Conservation (phyloP, 345 rosid species). For the Moricandia arvensis region DNA sequence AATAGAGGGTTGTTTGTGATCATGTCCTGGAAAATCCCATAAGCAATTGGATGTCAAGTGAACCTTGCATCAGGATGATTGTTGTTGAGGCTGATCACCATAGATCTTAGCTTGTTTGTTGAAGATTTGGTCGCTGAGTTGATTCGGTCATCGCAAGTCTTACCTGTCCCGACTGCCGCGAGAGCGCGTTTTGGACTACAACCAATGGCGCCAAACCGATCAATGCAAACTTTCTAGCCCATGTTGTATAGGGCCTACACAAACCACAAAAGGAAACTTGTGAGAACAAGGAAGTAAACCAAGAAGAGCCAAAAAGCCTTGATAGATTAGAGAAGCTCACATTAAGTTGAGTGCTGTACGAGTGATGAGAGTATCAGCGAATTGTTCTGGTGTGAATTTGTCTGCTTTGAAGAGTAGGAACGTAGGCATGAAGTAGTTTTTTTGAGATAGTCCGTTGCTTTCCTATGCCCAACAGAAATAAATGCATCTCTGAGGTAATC, state of each 20-base stretch:
- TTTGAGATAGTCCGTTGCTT: slow-evolving; percentile 93
- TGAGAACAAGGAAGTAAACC: neutral
- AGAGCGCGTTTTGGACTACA: slow-evolving; percentile 61
- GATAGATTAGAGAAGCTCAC: slow-evolving; percentile 9
- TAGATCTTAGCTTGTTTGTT: slow-evolving; percentile 50
- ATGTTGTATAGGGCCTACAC: slow-evolving; percentile 48
- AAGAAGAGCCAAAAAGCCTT: neutral
- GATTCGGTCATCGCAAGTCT: slow-evolving; percentile 44
- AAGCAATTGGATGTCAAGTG: slow-evolving; percentile 46
- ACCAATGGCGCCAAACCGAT: slow-evolving; percentile 64
- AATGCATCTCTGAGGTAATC: slow-evolving; percentile 65
- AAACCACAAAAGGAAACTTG: neutral
- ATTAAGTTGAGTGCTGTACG: slow-evolving; percentile 62
- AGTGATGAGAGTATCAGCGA: slow-evolving; percentile 57
- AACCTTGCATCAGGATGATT: slow-evolving; percentile 50
- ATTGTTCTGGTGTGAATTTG: slow-evolving; percentile 69
- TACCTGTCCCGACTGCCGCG: slow-evolving; percentile 37
- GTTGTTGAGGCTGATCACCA: slow-evolving; percentile 49
- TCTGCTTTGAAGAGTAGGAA: slow-evolving; percentile 52
- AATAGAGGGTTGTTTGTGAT: slow-evolving; percentile 33
- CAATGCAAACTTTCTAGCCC: slow-evolving; percentile 63
- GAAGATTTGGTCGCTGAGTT: slow-evolving; percentile 52
- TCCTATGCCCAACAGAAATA: slow-evolving; percentile 54
- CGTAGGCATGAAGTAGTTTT: slow-evolving; percentile 87
- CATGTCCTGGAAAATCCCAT: slow-evolving; percentile 70